Evolutionary conservation across 306 rosid genomes (phyloP).

Genomic region (Erythrophleum fordii): DNA sequence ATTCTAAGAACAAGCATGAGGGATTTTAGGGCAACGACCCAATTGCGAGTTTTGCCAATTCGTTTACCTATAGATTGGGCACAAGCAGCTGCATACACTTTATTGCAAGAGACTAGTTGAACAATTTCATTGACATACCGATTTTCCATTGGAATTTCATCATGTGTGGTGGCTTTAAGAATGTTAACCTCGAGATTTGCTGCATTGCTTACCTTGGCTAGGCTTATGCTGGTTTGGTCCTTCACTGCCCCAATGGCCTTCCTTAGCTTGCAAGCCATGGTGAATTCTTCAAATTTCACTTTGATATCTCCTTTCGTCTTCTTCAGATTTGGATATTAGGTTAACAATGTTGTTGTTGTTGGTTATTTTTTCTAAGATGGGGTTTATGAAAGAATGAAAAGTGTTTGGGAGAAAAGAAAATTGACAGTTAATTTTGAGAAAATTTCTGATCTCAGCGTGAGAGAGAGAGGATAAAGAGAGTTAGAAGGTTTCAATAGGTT

Average conservation of each 20-base stretch:
- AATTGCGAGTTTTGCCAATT: conserved; percentile 62
- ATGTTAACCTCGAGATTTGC: conserved; percentile 68
- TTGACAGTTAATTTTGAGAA: background rate
- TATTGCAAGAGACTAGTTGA: conserved; percentile 52
- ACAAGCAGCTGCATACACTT: conserved; percentile 64
- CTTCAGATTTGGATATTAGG: background rate
- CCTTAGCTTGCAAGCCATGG: conserved; percentile 86
- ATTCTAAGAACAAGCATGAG: conserved; percentile 75
- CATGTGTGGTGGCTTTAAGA: conserved; percentile 85
- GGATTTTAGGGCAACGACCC: conserved; percentile 85
- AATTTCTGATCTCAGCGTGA: background rate
- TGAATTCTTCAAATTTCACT: conserved; percentile 25
- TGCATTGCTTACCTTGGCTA: conserved; percentile 77
- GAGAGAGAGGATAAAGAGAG: background rate
- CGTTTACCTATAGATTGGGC: conserved; percentile 67
- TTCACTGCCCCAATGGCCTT: conserved; percentile 90
- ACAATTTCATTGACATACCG: conserved; percentile 69
- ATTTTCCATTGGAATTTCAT: conserved; percentile 63
- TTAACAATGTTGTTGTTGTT: background rate
- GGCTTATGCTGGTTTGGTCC: conserved; percentile 91
- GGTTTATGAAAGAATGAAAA: background rate
- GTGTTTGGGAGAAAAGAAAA: background rate
- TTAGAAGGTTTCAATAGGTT: background rate
- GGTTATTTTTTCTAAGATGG: background rate
- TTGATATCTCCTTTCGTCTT: background rate